Evolutionary conservation across 352 stramenopile genomes (phyloP), one percentile per base, ranked within the genome.

Genomic region (Phytophthora tubulina): DNA sequence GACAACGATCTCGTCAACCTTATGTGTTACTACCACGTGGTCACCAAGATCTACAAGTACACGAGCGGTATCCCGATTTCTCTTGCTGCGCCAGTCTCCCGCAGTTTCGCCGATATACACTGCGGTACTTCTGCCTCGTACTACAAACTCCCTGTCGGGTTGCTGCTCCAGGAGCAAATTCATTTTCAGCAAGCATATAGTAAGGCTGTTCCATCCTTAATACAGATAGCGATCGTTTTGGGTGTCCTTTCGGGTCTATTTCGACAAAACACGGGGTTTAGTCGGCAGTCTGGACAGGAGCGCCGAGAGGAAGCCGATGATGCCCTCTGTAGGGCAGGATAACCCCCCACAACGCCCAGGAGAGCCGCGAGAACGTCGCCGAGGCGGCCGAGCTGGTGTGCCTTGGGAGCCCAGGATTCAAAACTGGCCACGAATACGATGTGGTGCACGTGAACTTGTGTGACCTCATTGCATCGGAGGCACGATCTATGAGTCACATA

Each of bases 11-110:
- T 52, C 3, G 14, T 67, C 15, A 59, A 52, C 36, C 7, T 46
- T 0, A 67, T 67, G 30, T 59, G 59, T 10, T 59, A 57, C 4
- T 57, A 21, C 10, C 46, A 66, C 8, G 33, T 57, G 7, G 21
- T n/a, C 51, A 15, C 38, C 2, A 58, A 59, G 11, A 27, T 67
- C 21, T 59, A 59, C 46, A 44, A 51, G 7, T 15, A 42, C 33
- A 58, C 36, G 0, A 45, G 44, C 6, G 45, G 33, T 9, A 39
- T 56, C 13, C 45, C 45, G 13, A 27, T 55, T 9, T 8, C 2
- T 3, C 33, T 66, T 11, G 46, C 35, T 36, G 46, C 46, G 33
- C 33, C 17, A 38, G 33, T 66, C 4, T 8, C 58, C n/a, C 39
- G 39, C 6, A 14, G 5, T 45, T 1, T 45, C n/a, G 11, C 45